These are phyloP conservation scores for Lachnum nothofagi DNA, from an alignment of 2,329 filamentous ascomycete species.

Conservation along the genomic window DNA sequence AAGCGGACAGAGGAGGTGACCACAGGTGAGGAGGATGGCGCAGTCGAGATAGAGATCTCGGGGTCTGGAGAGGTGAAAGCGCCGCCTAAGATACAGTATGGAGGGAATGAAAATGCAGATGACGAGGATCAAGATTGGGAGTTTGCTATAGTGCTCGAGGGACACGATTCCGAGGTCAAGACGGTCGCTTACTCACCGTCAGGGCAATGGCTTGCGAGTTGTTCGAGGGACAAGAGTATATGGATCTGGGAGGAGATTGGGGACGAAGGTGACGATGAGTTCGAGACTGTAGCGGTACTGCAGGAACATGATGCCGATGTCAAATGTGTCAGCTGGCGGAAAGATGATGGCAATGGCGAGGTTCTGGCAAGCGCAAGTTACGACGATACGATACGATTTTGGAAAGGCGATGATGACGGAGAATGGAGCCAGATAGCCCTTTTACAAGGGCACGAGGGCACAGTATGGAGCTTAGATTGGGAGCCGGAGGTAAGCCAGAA, in stretches of 20 bases:
- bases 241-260: constrained; percentile 98
- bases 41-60: constrained; percentile 42
- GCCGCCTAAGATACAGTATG: constrained; percentile 20
- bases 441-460: constrained; percentile 73
- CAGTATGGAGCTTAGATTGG: constrained; percentile 85
- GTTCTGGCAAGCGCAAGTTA: constrained; percentile 88
- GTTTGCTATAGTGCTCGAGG: constrained; percentile 85
- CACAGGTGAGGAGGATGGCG: constrained; percentile 20
- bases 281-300: constrained; percentile 91
- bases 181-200: constrained; percentile 67
- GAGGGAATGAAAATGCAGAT: constrained; percentile 31
- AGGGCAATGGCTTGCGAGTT: constrained; percentile 79
- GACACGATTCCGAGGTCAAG: constrained; percentile 93
- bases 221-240: constrained; percentile 84
- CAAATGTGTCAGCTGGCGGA: constrained; percentile 90
- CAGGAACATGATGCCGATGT: constrained; percentile 94
- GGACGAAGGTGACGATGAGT: constrained; percentile 79
- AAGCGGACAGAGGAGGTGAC: constrained; percentile 47
- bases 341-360: constrained; percentile 59
- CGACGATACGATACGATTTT: constrained; percentile 83
- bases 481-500: constrained; percentile 41
- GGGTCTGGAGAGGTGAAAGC: constrained; percentile 20
- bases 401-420: constrained; percentile 66
- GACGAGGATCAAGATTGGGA: constrained; percentile 75
- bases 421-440: constrained; percentile 90